Conservation (phyloP, 345 rosid genomes). For the Cardamine chenopodiifolia region DNA sequence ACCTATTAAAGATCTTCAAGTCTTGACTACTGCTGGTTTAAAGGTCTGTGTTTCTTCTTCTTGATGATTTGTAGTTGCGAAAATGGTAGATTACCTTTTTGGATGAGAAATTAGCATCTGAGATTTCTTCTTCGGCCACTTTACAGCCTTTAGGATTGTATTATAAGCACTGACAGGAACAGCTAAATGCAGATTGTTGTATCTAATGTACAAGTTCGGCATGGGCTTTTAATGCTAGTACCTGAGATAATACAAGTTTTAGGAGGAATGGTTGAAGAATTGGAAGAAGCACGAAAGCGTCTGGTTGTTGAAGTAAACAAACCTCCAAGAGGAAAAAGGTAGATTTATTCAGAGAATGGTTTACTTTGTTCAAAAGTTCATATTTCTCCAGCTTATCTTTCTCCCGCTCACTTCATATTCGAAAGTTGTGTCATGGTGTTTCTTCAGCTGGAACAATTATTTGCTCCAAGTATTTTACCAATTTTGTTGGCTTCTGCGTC, state of each 20-base stretch:
- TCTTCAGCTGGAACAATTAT: constrained; percentile 13
- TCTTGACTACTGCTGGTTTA: constrained; percentile 74
- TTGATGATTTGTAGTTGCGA: neutral
- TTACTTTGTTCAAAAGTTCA: constrained; percentile 1
- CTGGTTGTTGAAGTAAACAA: constrained; percentile 83
- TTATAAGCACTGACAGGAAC: constrained; percentile 7
- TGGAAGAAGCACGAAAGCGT: constrained; percentile 72
- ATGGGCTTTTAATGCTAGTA: constrained; percentile 78
- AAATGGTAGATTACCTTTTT: neutral
- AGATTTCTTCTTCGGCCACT: neutral
- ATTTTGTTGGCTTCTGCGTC: neutral
- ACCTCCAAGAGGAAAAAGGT: constrained; percentile 98
- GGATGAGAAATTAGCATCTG: constrained; percentile 4
- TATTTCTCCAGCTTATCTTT: constrained; percentile 7
- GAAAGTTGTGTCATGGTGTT: constrained; percentile 10
- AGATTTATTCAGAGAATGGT: constrained; percentile 17
- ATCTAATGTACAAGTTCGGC: constrained; percentile 74
- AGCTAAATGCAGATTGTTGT: constrained; percentile 62
- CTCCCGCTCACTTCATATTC: constrained; percentile 1
- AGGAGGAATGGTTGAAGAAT: constrained; percentile 80
- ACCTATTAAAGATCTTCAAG: constrained; percentile 84
- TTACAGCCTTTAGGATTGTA: neutral
- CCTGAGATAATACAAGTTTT: constrained; percentile 83
- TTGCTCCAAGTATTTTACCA: constrained; percentile 1
- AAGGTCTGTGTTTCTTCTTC: constrained; percentile 54